Evolutionary conservation across 2,329 filamentous ascomycete species (phyloP), one percentile per base, ranked within the genome.

Genomic region (Didymella keratinophila): DNA sequence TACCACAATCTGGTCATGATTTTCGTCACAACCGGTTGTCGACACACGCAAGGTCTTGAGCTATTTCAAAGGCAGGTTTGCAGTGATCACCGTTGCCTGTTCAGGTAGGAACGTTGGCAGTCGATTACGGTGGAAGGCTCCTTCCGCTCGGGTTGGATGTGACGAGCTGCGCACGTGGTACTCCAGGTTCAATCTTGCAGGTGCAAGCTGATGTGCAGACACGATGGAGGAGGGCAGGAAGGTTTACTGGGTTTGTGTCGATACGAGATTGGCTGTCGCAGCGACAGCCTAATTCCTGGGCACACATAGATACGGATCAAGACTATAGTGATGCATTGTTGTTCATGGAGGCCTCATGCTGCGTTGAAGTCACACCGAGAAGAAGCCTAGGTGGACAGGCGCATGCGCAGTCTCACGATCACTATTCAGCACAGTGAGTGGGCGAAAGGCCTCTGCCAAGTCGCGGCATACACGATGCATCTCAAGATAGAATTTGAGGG

Each of bases 121-220:
- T 58, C 30, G 44, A 52, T 58, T 52, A 44, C 44, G 11, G 55
- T 44, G 55, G 44, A 52, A 18, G 6, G 18, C 37, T 52, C 23
- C 14, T 49, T 57, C 49, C 55, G 55, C 41, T 18, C 23, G 21
- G 41, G 2, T 27, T n/a, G 14, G 23, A 25, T 11, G 6, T 43
- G 20, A 42, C 39, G 11, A 23, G 18, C 9, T 32, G 6, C 23
- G 10, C 14, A 27, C 23, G 41, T 27, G 23, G 23, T 6, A 10
- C 12, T 7, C 21, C 5, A n/a, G 1, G 8, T 27, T n/a, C 21
- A 27, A 5, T 2, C 41, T 27, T 7, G 41, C n/a, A 46, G 18
- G 20, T 7, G 34, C 23, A 18, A 11, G 18, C 23, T 46, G 21
- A 23, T 32, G n/a, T 37, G n/a, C 50, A 53, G 9, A 39, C 23